These are phyloP conservation scores for Rutidosis leptorrhynchoides DNA, from an alignment of 129 eudicot genomes.

Conservation along the genomic window DNA sequence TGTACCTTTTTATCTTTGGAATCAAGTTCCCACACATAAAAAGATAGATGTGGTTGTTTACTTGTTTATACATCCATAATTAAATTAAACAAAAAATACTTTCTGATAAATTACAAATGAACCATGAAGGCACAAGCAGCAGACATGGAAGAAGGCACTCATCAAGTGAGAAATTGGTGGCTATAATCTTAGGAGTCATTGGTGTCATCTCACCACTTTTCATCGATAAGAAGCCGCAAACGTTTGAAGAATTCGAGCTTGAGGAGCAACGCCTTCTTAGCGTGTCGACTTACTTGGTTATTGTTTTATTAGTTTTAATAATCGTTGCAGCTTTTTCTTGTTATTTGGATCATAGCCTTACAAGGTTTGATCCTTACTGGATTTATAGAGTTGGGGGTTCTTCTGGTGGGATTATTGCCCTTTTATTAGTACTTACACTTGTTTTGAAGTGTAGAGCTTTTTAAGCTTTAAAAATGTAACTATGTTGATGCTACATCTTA, in stretches of 20 bases:
- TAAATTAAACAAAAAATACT: not conserved
- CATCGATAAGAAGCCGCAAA: conserved; percentile 41
- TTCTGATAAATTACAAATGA: conserved; percentile 37
- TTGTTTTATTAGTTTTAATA: conserved; percentile 52
- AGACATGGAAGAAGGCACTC: conserved; percentile 38
- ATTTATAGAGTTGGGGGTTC: conserved; percentile 88
- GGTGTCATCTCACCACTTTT: conserved; percentile 75
- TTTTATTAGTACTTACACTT: conserved; percentile 56
- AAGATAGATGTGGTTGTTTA: conserved; percentile 4
- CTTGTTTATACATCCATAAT: not conserved
- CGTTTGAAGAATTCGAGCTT: conserved; percentile 39
- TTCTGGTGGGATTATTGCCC: conserved; percentile 61
- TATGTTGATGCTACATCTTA: not conserved
- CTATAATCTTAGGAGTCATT: conserved; percentile 52
- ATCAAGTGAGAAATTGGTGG: conserved; percentile 49
- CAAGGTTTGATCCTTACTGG: conserved; percentile 84
- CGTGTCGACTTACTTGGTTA: conserved; percentile 43
- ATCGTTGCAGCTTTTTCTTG: conserved; percentile 49
- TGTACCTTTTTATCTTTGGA: conserved; percentile 21
- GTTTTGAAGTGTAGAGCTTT: conserved; percentile 64
- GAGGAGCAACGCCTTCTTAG: conserved; percentile 44
- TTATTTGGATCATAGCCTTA: conserved; percentile 51
- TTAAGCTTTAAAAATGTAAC: conserved; percentile 17
- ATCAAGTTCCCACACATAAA: conserved; percentile 30
- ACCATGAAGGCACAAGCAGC: conserved; percentile 29